These are phyloP conservation scores for Penicillium tannophilum DNA, from an alignment of 495 filamentous ascomycete species.

Conservation along the genomic window DNA sequence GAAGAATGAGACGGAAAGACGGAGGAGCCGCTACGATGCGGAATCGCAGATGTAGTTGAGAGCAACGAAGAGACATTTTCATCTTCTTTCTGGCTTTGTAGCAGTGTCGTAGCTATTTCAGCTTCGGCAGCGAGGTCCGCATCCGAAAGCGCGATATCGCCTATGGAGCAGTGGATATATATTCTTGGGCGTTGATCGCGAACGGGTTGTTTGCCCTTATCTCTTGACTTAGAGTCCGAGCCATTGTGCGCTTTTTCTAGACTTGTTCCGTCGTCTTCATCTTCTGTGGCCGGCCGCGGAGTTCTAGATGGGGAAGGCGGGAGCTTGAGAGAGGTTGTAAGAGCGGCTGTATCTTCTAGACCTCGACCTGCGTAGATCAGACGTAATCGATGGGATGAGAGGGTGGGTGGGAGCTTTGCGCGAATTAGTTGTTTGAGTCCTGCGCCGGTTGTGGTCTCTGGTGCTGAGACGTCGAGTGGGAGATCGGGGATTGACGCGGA, in stretches of 20 bases:
- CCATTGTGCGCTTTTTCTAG: conserved; percentile 19
- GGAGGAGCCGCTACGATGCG: background rate
- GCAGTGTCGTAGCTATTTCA: conserved; percentile 42
- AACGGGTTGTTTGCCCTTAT: conserved; percentile 59
- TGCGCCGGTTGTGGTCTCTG: conserved; percentile 67
- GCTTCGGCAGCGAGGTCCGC: conserved; percentile 72
- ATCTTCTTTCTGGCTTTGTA: conserved; percentile 20
- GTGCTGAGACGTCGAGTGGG: conserved; percentile 68
- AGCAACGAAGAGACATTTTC: conserved; percentile 14
- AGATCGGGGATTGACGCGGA: conserved; percentile 82
- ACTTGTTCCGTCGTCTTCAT: conserved; percentile 26
- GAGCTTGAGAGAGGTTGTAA: conserved; percentile 65
- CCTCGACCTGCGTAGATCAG: conserved; percentile 88
- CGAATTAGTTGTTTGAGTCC: conserved; percentile 84
- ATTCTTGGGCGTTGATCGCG: conserved; percentile 52
- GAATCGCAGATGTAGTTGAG: background rate
- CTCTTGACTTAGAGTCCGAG: conserved; percentile 26
- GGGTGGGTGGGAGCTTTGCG: conserved; percentile 60
- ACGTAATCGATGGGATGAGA: conserved; percentile 69
- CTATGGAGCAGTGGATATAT: conserved; percentile 91
- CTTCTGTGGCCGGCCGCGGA: conserved; percentile 21
- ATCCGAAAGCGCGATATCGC: conserved; percentile 61
- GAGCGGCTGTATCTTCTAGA: conserved; percentile 67
- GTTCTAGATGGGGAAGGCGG: conserved; percentile 52
- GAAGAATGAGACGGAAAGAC: background rate